A percentile compares a stretch with the other conserved stretches of the same genome.
Evolutionary conservation across 345 rosid genomes (phyloP).

Genomic region (Camelina neglecta): DNA sequence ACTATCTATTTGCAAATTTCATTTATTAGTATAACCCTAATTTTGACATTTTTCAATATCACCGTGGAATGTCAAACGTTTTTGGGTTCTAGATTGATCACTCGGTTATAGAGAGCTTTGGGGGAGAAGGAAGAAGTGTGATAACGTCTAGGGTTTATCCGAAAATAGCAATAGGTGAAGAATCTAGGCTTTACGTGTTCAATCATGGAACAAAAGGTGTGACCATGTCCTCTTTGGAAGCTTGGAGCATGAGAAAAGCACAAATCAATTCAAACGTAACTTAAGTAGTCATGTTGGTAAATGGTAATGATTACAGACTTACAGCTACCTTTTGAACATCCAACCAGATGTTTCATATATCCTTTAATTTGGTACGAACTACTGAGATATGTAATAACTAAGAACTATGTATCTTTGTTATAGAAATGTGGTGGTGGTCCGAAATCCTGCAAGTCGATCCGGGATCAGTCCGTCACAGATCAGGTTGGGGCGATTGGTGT

Average conservation of each 20-base stretch:
- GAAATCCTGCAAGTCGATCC: no score
- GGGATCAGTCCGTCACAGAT: no score
- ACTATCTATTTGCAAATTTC: background rate
- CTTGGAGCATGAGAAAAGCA: conserved; percentile 71
- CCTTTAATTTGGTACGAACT: background rate
- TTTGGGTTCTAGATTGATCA: conserved; percentile 50
- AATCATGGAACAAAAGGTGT: conserved; percentile 56
- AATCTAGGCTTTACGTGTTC: conserved; percentile 47
- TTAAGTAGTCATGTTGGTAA: background rate
- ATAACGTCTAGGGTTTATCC: conserved; percentile 71
- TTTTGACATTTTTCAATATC: background rate
- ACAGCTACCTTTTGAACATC: background rate
- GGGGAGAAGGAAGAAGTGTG: conserved; percentile 53
- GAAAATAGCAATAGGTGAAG: conserved; percentile 43
- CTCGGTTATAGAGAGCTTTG: conserved; percentile 59
- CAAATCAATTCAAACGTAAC: conserved; percentile 32
- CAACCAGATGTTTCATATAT: background rate
- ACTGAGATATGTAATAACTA: background rate
- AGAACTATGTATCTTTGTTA: background rate
- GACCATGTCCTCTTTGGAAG: conserved; percentile 48
- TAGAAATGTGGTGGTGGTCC: no score
- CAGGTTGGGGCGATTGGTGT: no score
- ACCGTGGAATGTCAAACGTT: background rate
- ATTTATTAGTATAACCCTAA: background rate
- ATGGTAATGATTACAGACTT: background rate